Evolutionary conservation across 176 grass and related monocot genomes (phyloP).

Genomic region (Carex pumila): DNA sequence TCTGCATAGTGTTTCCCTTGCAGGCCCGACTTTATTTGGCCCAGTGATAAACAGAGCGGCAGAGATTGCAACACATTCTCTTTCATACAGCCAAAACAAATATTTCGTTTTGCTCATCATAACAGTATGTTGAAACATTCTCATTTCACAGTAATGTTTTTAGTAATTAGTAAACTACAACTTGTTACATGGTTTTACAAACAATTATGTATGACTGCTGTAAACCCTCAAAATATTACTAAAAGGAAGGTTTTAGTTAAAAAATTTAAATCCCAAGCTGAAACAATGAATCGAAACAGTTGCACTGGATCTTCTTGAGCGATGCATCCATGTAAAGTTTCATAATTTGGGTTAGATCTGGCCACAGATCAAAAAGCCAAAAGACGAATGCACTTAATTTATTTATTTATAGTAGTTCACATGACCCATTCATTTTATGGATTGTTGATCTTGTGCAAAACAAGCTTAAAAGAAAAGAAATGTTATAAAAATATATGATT

Average conservation of each 20-base stretch:
- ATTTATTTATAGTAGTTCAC: neutral
- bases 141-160: neutral
- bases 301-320: neutral
- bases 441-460: neutral
- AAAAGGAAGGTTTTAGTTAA: neutral
- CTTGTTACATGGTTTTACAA: neutral
- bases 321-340: neutral
- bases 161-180: neutral
- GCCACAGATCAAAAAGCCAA: neutral
- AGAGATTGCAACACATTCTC: constrained; percentile 65
- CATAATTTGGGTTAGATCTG: neutral
- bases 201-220: neutral
- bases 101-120: constrained; percentile 93
- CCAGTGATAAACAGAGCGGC: constrained; percentile 80
- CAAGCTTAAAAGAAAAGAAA: neutral
- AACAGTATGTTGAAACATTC: constrained; percentile 39
- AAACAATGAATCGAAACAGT: neutral
- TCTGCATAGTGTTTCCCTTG: constrained; percentile 60
- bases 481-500: neutral
- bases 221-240: neutral
- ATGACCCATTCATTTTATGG: neutral
- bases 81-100: constrained; percentile 63
- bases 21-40: constrained; percentile 90
- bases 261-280: neutral
- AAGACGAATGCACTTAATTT: neutral